These are phyloP conservation scores for Acacia acuminata DNA, from an alignment of 306 rosid species.

Conservation along the genomic window DNA sequence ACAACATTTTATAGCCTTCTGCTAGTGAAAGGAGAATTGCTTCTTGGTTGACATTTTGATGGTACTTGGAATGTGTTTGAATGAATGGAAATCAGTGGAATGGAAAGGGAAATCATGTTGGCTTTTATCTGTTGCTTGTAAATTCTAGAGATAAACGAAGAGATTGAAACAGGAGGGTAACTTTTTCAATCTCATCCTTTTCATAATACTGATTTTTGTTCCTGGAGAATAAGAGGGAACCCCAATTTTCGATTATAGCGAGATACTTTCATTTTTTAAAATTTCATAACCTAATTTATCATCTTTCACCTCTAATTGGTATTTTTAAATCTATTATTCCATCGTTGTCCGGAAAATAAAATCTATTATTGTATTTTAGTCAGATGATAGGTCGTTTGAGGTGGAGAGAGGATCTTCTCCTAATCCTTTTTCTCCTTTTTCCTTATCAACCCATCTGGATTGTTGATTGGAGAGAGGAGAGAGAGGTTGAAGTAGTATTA, in stretches of 20 bases:
- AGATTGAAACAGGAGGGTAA: background rate
- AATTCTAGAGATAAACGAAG: background rate
- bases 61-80: background rate
- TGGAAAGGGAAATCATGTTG: background rate
- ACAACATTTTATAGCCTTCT: background rate
- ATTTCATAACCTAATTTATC: background rate
- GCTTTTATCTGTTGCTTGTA: background rate
- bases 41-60: background rate
- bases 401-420: no score
- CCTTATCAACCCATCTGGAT: no score
- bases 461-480: no score
- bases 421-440: no score
- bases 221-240: background rate
- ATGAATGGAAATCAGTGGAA: background rate
- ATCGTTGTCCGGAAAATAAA: background rate
- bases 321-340: background rate
- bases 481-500: no score
- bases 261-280: background rate
- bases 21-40: background rate
- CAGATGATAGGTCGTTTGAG: background rate
- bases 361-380: background rate
- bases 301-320: no score
- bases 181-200: background rate
- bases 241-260: background rate
- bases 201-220: background rate